Evolutionary conservation across 306 rosid species (phyloP).

Genomic region (Cicer cuneatum): DNA sequence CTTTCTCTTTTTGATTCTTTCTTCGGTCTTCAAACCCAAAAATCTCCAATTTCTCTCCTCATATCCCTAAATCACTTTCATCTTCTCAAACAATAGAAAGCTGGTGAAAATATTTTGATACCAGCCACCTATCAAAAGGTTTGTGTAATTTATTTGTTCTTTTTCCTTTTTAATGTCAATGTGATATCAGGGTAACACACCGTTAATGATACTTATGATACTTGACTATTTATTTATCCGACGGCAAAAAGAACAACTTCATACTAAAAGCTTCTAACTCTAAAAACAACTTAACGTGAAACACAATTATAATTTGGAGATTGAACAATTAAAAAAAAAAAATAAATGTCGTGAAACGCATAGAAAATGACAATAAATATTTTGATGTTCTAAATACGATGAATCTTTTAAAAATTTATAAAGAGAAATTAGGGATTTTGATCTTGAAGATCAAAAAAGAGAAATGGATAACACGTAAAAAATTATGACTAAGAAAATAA

Average conservation of each 20-base stretch:
- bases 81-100: conserved; percentile 80
- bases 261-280: conserved; percentile 70
- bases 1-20: no score
- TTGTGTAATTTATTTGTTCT: conserved; percentile 48
- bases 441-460: no score
- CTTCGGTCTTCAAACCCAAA: no score
- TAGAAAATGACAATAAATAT: no score
- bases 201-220: conserved; percentile 42
- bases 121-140: conserved; percentile 97
- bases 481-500: no score
- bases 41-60: no score
- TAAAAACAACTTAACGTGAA: conserved; percentile 81
- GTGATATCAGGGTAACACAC: conserved; percentile 37
- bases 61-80: no score
- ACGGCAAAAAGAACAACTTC: conserved; percentile 85
- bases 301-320: conserved; percentile 88
- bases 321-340: conserved; percentile 76
- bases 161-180: conserved; percentile 40
- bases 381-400: no score
- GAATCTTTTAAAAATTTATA: no score
- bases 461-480: no score
- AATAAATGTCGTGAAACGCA: no score
- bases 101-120: conserved; percentile 76
- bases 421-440: no score
- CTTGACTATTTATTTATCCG: conserved; percentile 57